Base-by-base conservation (phyloP, 192 early-diverging fungal species). In the Coemansia pectinata region DNA sequence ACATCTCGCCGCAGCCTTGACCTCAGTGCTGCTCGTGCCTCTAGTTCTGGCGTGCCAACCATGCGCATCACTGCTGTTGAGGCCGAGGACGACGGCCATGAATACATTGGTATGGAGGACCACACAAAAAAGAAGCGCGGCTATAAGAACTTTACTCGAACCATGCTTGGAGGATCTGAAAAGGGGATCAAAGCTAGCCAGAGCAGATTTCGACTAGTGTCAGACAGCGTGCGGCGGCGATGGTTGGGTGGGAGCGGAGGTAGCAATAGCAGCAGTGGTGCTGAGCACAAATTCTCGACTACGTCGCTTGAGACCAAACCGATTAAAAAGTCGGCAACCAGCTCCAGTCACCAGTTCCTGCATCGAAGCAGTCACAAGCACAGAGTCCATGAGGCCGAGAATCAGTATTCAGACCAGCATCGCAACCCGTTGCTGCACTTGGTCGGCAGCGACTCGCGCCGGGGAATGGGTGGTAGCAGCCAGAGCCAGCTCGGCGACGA, bases 11-110 rank as follows among this genome's bases (percentile, higher is more conserved):
- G 34, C 44, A 83, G 80, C 63, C 69, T 83, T 11, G 66, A 83
- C 27, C 72, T 83, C 27, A 48, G 74, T 19, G 72, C 72, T 2
- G 70, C 75, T 19, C 80, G 80, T 25, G 64, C 69, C 3, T 68
- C 72, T 21, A 75, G 72, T 42, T 62, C 70, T 0, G 80, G 70
- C 3, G 53, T 52, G 14, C 80, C 80, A 14, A 83, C 80, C 1
- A 74, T 83, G 80, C 74, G 72, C 23, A 83, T 83, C 25, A 74
- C 80, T 10, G 80, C 80, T 12, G 75, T 83, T 36, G 80, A 77
- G 41, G 80, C 80, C 33, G 80, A 82, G 27, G 73, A 77, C n/a
- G 80, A 83, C 66, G 60, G 57, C 17, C 69, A 83, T 27, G 80
- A 74, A 68, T 82, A 77, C 39, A 74, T 77, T 50, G 53, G 61